Percentiles rank a stretch among this genome's conserved stretches.
These are phyloP conservation scores for Capsicum chinense DNA, from an alignment of 257 asterid genomes.

Conservation along the genomic window DNA sequence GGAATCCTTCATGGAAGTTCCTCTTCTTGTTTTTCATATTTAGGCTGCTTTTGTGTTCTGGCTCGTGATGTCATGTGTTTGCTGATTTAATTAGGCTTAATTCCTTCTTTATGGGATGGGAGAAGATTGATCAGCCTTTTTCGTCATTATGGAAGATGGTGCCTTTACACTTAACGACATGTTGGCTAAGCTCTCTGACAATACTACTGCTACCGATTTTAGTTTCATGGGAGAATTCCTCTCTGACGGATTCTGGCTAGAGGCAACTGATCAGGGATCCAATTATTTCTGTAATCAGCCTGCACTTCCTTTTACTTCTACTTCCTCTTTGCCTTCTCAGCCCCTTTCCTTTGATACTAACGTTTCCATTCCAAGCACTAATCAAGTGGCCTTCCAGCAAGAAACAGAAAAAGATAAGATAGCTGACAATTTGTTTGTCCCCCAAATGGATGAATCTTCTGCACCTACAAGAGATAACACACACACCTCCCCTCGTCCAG, in stretches of 20 bases:
- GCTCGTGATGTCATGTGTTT: conserved; percentile 43
- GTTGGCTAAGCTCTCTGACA: conserved; percentile 44
- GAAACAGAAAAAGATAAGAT: conserved; percentile 38
- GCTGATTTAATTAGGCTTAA: not conserved
- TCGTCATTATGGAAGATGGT: conserved; percentile 68
- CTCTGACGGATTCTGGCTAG: conserved; percentile 84
- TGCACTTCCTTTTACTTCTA: conserved; percentile 33
- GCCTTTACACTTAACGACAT: conserved; percentile 48
- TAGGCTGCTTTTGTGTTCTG: conserved; percentile 50
- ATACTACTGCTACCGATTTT: conserved; percentile 40
- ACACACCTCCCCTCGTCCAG: conserved; percentile 38
- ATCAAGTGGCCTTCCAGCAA: conserved; percentile 41
- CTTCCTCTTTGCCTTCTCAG: conserved; percentile 36
- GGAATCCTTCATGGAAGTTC: conserved; percentile 53
- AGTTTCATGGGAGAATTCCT: conserved; percentile 48
- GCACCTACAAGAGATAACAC: conserved; percentile 36
- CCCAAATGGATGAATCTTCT: conserved; percentile 44
- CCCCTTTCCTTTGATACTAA: conserved; percentile 37
- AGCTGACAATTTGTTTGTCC: not conserved
- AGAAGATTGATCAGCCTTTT: not conserved
- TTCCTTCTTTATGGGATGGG: not conserved
- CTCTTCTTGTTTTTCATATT: conserved; percentile 52
- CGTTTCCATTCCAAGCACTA: conserved; percentile 31
- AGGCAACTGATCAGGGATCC: conserved; percentile 56
- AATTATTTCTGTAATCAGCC: conserved; percentile 59